A percentile compares a stretch with the other conserved stretches of the same genome.
phyloP scores from a whole-genome alignment of 805 yeast genomes.

The Hemisphaericaspora nanyangensis region DNA sequence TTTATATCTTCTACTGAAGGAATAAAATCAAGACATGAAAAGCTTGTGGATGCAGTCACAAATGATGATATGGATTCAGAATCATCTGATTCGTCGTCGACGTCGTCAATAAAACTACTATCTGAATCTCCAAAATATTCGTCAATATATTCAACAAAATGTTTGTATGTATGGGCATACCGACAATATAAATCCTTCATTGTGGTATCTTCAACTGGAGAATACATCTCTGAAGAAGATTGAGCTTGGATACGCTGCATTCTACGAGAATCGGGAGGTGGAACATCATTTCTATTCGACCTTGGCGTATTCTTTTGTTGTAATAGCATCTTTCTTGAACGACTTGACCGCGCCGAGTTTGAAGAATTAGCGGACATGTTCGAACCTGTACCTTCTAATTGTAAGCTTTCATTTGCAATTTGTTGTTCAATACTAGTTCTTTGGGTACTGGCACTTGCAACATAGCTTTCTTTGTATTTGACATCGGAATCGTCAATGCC shows the following conservation, averaged over 20 bases:
- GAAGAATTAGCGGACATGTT: slow-evolving; percentile 19
- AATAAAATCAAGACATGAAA: slow-evolving; percentile 13
- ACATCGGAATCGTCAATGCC: slow-evolving; percentile 27
- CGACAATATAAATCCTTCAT: slow-evolving; percentile 16
- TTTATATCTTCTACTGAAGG: background rate
- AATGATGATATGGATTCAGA: slow-evolving; percentile 33
- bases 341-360: slow-evolving; percentile 25
- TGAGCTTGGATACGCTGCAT: slow-evolving; percentile 23
- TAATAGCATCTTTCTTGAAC: slow-evolving; percentile 13
- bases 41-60: slow-evolving; percentile 27
- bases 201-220: slow-evolving; percentile 18
- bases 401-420: too few relatives aligned
- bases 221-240: slow-evolving; percentile 23
- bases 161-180: slow-evolving; percentile 18
- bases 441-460: slow-evolving; percentile 22
- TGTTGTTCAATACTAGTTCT: too few relatives aligned
- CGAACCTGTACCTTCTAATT: slow-evolving; percentile 4
- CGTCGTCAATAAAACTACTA: slow-evolving; percentile 10
- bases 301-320: background rate
- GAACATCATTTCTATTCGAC: too few relatives aligned
- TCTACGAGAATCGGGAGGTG: slow-evolving; percentile 22
- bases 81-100: background rate
- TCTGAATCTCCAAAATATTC: slow-evolving; percentile 19
- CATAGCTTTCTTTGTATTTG: slow-evolving; percentile 25
- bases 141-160: slow-evolving; percentile 12